phyloP scores from a whole-genome alignment of 805 yeast genomes.

The Lipomyces yamadae region DNA sequence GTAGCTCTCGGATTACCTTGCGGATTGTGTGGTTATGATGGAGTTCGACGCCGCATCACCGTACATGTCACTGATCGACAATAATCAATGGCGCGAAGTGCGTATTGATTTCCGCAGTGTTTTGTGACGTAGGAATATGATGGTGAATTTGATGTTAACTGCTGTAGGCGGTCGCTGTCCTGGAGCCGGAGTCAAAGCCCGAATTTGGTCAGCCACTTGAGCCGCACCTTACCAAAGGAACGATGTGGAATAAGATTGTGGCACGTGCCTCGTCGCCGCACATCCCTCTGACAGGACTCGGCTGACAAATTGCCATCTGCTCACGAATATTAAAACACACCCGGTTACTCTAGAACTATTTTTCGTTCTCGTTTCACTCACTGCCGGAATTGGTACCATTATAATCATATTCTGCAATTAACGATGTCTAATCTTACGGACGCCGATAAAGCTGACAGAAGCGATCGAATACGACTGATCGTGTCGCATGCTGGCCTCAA shows the following conservation, averaged over 20 bases:
- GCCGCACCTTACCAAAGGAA: too few relatives aligned
- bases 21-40: not conserved
- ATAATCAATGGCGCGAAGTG: too few relatives aligned
- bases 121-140: too few relatives aligned
- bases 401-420: not conserved
- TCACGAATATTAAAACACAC: not conserved
- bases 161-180: too few relatives aligned
- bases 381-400: too few relatives aligned
- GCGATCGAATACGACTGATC: constrained; percentile 10
- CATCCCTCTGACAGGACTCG: not conserved
- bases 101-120: too few relatives aligned
- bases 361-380: not conserved
- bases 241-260: too few relatives aligned
- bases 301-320: not conserved
- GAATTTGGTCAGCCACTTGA: too few relatives aligned
- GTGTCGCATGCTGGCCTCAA: constrained; percentile 21
- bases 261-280: too few relatives aligned
- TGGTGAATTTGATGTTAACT: too few relatives aligned
- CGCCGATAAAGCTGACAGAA: not conserved
- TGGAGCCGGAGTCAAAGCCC: too few relatives aligned
- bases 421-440: not conserved
- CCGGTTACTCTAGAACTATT: not conserved
- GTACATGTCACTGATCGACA: too few relatives aligned
- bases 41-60: not conserved
- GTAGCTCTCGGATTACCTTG: not conserved